Percentiles rank a stretch among this genome's conserved stretches.
Evolutionary conservation across 179 eudicot genomes (phyloP).

Genomic region (Monotropa hypopitys): DNA sequence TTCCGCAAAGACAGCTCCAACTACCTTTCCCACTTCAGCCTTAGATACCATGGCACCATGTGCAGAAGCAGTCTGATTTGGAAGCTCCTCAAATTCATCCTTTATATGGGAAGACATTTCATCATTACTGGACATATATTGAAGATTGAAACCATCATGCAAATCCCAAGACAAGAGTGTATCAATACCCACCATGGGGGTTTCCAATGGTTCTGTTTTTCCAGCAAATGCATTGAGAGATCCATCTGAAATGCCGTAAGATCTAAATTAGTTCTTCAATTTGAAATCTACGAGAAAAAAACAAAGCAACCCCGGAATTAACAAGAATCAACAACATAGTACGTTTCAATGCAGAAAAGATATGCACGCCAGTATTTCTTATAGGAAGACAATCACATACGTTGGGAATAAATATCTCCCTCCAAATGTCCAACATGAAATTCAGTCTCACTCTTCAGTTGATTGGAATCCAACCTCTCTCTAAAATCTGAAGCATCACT

Average conservation of each 20-base stretch:
- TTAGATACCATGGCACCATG: slow-evolving; percentile 9
- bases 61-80: slow-evolving; percentile 10
- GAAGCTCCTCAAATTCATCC: slow-evolving; percentile 18
- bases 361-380: not conserved
- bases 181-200: slow-evolving; percentile 8
- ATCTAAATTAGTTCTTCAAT: not conserved
- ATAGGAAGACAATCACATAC: slow-evolving; percentile 5
- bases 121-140: slow-evolving; percentile 13
- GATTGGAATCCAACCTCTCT: slow-evolving; percentile 4
- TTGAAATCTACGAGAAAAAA: not conserved
- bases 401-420: not conserved
- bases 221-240: slow-evolving; percentile 1
- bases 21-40: slow-evolving; percentile 15
- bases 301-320: not conserved
- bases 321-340: not conserved
- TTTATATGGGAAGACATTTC: slow-evolving; percentile 7
- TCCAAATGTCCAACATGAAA: not conserved
- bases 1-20: slow-evolving; percentile 11
- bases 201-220: slow-evolving; percentile 7
- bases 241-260: slow-evolving; percentile 14
- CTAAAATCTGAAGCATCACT: slow-evolving; percentile 10
- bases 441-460: slow-evolving; percentile 4
- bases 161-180: slow-evolving; percentile 9
- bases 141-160: slow-evolving; percentile 15
- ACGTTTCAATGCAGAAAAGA: not conserved